These are phyloP conservation scores for Botrytis fabae DNA, from an alignment of 2,329 filamentous ascomycete genomes.

Conservation along the genomic window DNA sequence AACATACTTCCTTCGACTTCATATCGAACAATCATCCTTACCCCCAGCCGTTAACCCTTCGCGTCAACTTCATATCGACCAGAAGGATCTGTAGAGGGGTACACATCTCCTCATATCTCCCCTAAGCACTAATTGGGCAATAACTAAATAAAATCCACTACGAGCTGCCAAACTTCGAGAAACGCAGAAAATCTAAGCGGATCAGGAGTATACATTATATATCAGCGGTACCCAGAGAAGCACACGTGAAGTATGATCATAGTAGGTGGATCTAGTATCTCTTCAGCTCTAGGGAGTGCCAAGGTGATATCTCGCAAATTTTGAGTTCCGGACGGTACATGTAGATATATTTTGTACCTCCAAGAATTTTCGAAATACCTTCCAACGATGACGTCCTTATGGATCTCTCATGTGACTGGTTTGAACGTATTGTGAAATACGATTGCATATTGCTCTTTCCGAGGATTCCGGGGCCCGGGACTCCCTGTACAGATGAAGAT, in stretches of 20 bases:
- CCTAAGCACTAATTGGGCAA: no score
- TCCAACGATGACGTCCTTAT: background rate
- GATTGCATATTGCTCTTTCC: background rate
- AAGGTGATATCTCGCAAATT: background rate
- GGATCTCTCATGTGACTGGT: background rate
- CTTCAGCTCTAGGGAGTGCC: background rate
- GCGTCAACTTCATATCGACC: no score
- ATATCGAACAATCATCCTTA: no score
- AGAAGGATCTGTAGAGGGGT: no score
- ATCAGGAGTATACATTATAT: background rate
- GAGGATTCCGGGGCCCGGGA: background rate
- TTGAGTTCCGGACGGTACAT: background rate
- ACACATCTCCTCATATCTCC: no score
- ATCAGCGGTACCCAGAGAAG: background rate
- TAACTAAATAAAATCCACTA: no score
- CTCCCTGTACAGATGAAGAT: background rate
- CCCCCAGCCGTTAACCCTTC: no score
- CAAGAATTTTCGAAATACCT: background rate
- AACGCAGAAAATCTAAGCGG: background rate
- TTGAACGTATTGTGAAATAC: background rate
- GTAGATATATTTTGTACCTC: no score
- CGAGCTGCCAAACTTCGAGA: no score
- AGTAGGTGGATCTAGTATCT: background rate
- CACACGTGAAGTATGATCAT: background rate
- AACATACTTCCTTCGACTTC: no score